A percentile compares a stretch with the other conserved stretches of the same genome.
Conservation (phyloP, 2,329 filamentous ascomycete species). For the Gyromitra esculenta region DNA sequence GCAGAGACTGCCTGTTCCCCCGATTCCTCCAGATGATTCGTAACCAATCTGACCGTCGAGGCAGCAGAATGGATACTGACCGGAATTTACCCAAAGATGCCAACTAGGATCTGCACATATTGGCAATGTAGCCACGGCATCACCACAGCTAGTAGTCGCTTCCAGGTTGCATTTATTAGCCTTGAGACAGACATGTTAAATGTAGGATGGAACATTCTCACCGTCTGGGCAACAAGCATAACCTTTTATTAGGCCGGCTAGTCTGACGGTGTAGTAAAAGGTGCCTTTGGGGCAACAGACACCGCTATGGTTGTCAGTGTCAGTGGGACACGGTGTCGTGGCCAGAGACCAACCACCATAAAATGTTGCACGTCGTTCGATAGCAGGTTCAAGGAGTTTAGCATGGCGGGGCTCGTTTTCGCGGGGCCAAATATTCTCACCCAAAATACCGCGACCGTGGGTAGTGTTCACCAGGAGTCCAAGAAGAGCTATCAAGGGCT, state of each 20-base stretch:
- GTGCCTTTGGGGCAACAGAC: conserved; percentile 12
- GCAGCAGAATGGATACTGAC: conserved; percentile 23
- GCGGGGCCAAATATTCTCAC: neutral
- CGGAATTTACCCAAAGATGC: conserved; percentile 11
- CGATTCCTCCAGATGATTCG: conserved; percentile 10
- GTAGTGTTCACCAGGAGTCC: neutral
- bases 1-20: conserved; percentile 21
- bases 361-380: conserved; percentile 16
- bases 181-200: no score
- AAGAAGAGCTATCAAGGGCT: conserved; percentile 12
- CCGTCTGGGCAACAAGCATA: conserved; percentile 23
- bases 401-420: neutral
- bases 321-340: neutral
- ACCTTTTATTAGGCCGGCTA: neutral
- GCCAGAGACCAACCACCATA: conserved; percentile 11
- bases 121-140: conserved; percentile 1
- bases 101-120: conserved; percentile 22
- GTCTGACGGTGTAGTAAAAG: neutral
- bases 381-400: conserved; percentile 4
- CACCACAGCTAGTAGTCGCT: neutral
- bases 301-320: neutral
- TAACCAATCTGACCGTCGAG: conserved; percentile 8
- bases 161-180: neutral
- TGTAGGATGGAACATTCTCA: neutral
- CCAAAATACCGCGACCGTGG: neutral